Evolutionary conservation across 257 asterid genomes (phyloP).

Genomic region (Eustoma russellianum): DNA sequence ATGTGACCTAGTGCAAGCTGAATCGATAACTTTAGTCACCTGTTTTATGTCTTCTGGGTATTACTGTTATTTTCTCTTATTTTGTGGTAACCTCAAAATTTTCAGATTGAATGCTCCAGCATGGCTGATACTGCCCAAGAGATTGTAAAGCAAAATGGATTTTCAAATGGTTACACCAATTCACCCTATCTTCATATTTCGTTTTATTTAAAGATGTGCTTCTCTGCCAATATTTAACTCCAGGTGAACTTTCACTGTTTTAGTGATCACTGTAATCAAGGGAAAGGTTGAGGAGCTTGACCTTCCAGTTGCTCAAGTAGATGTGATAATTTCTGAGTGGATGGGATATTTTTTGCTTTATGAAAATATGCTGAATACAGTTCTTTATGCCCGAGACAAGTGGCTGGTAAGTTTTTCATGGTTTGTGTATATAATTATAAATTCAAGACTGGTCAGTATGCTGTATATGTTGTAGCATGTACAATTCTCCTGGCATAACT

Average conservation of each 20-base stretch:
- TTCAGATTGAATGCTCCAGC: slow-evolving; percentile 93
- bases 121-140: slow-evolving; percentile 90
- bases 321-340: slow-evolving; percentile 94
- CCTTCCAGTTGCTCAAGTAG: slow-evolving; percentile 92
- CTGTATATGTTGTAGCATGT: background rate
- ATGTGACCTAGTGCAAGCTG: background rate
- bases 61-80: slow-evolving; percentile 2
- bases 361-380: slow-evolving; percentile 87
- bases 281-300: slow-evolving; percentile 96
- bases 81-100: slow-evolving; percentile 4
- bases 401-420: slow-evolving; percentile 62
- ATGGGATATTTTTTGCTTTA: slow-evolving; percentile 92
- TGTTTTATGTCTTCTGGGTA: background rate
- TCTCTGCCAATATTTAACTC: slow-evolving; percentile 6
- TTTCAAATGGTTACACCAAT: slow-evolving; percentile 51
- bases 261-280: slow-evolving; percentile 82
- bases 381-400: slow-evolving; percentile 86
- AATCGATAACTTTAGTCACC: background rate
- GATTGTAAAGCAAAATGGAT: slow-evolving; percentile 68
- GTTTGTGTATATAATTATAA: background rate
- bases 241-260: slow-evolving; percentile 9
- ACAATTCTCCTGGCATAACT: background rate
- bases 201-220: slow-evolving; percentile 5
- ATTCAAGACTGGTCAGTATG: background rate
- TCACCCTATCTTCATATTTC: slow-evolving; percentile 1